Conservation (phyloP, 1,284 basidiomycete species). For the Ustilago lituana region DNA sequence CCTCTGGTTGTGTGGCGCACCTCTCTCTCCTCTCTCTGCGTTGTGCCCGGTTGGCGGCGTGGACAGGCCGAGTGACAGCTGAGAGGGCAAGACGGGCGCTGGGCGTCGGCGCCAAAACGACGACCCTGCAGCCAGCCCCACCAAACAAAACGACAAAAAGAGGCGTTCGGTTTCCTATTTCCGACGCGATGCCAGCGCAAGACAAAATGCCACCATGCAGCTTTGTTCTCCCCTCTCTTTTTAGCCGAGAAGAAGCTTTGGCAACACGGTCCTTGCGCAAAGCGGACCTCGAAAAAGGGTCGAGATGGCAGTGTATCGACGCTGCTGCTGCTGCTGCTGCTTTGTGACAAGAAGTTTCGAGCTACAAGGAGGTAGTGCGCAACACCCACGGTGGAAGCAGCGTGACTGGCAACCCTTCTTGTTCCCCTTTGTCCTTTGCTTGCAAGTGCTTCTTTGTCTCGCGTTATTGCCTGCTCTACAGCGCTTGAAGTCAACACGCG, state of each 20-base stretch:
- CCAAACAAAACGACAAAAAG: slow-evolving; percentile 8
- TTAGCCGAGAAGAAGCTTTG: neutral
- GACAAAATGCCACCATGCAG: slow-evolving; percentile 2
- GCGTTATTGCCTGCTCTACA: too few relatives aligned
- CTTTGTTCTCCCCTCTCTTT: neutral
- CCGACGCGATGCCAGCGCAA: neutral
- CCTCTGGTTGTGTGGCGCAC: too few relatives aligned
- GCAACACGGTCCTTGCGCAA: neutral
- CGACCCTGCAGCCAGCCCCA: slow-evolving; percentile 6
- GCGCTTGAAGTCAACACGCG: too few relatives aligned
- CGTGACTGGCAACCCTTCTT: too few relatives aligned
- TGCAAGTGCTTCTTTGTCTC: too few relatives aligned
- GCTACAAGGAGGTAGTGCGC: slow-evolving; percentile 1
- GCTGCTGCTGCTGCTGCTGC: too few relatives aligned
- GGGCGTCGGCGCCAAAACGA: neutral
- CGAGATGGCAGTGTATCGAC: neutral
- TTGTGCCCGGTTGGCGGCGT: neutral
- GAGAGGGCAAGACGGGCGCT: neutral
- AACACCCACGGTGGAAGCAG: neutral
- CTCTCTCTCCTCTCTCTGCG: too few relatives aligned
- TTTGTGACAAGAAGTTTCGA: slow-evolving; percentile 1
- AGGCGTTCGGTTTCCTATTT: too few relatives aligned
- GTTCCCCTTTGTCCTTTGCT: too few relatives aligned
- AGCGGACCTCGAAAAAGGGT: neutral
- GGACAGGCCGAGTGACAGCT: slow-evolving; percentile 4